Evolutionary conservation across 2,329 filamentous ascomycete species (phyloP).

Genomic region (Colletotrichum sp.): DNA sequence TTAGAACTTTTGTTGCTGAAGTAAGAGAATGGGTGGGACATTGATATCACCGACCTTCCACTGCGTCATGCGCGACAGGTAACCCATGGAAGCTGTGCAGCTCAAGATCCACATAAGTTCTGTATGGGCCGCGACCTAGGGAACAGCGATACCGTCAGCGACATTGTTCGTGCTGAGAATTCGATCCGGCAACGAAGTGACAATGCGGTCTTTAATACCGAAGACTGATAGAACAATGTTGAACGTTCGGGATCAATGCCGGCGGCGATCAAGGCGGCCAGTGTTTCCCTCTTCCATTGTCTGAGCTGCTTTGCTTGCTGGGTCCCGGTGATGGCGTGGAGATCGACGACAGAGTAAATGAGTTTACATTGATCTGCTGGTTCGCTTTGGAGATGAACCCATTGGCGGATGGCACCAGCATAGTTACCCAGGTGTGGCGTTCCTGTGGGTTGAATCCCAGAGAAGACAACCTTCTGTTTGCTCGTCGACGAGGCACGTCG

Average conservation of each 20-base stretch:
- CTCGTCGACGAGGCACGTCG: neutral
- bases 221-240: conserved; percentile 83
- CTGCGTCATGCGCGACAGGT: conserved; percentile 97
- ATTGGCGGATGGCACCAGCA: conserved; percentile 85
- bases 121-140: conserved; percentile 75
- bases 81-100: conserved; percentile 89
- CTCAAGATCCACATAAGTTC: conserved; percentile 98
- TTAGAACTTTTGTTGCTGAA: neutral
- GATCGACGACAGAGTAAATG: conserved; percentile 87
- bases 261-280: conserved; percentile 83
- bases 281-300: conserved; percentile 71
- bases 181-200: neutral
- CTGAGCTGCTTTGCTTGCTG: conserved; percentile 69
- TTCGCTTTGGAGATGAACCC: conserved; percentile 79
- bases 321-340: conserved; percentile 88
- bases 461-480: conserved; percentile 71
- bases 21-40: neutral
- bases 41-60: conserved; percentile 75
- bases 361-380: conserved; percentile 63
- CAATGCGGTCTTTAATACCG: conserved; percentile 37
- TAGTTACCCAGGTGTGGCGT: conserved; percentile 96
- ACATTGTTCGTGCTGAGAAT: neutral
- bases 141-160: neutral
- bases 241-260: conserved; percentile 81
- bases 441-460: conserved; percentile 95